phyloP scores from a whole-genome alignment of 2,329 filamentous ascomycete genomes.

The Boeremia exigua region DNA sequence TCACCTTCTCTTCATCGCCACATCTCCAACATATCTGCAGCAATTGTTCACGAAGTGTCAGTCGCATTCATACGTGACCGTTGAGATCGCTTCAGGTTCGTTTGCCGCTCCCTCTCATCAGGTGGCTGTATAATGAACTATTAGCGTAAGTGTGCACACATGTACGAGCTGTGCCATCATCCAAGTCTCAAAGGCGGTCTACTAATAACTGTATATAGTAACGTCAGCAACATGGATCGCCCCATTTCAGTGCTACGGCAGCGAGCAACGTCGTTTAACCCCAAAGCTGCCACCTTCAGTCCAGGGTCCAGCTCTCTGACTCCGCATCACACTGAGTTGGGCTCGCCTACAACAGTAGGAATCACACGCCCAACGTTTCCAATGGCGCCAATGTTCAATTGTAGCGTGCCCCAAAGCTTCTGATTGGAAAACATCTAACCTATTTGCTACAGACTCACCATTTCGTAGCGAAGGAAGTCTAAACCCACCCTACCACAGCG shows the following conservation, averaged over 20 bases:
- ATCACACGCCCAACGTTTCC: not conserved
- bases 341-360: not conserved
- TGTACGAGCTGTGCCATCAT: not conserved
- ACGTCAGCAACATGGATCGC: constrained; percentile 4
- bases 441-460: not conserved
- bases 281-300: constrained; percentile 14
- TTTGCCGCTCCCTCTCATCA: not conserved
- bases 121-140: not conserved
- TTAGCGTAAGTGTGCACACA: not conserved
- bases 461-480: not conserved
- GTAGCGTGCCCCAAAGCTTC: not conserved
- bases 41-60: no score
- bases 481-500: not conserved
- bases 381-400: constrained; percentile 11
- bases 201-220: not conserved
- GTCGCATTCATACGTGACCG: no score
- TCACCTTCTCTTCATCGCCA: not conserved
- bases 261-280: constrained; percentile 15
- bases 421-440: not conserved
- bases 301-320: not conserved
- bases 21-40: not conserved
- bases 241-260: not conserved
- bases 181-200: not conserved
- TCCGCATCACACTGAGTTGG: not conserved
- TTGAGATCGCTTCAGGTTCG: not conserved